phyloP scores from a whole-genome alignment of 345 rosid species.

The Aethionema arabicum region DNA sequence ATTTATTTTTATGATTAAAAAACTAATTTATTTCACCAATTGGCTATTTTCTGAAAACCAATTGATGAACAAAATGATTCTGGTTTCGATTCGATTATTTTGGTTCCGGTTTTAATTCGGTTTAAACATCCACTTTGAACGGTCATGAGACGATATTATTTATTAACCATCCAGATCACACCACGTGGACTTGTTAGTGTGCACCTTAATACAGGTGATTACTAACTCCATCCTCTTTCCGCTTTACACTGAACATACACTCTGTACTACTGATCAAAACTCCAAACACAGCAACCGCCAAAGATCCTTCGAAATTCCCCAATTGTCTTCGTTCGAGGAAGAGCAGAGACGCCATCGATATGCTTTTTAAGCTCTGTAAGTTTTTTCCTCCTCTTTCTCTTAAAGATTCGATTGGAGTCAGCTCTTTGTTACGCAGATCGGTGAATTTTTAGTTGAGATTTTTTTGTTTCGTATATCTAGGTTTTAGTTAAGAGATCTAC shows the following conservation, averaged over 20 bases:
- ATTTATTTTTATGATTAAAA: no score
- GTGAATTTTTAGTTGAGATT: background rate
- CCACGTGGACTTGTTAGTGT: conserved; percentile 22
- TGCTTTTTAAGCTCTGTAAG: conserved; percentile 29
- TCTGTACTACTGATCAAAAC: conserved; percentile 37
- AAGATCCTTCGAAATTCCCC: conserved; percentile 20
- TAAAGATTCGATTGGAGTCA: background rate
- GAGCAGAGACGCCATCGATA: conserved; percentile 22
- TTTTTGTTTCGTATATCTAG: background rate
- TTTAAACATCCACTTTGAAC: conserved; percentile 6
- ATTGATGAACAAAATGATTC: background rate
- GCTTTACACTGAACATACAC: conserved; percentile 32
- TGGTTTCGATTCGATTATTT: background rate
- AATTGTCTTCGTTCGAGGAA: conserved; percentile 9
- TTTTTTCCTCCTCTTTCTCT: background rate
- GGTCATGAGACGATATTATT: background rate
- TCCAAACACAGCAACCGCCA: conserved; percentile 35
- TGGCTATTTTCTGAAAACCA: no score
- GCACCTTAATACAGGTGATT: conserved; percentile 4
- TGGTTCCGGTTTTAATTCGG: conserved; percentile 18
- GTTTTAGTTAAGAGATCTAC: conserved; percentile 27
- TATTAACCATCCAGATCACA: conserved; percentile 17
- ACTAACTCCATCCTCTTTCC: conserved; percentile 18
- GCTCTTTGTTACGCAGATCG: conserved; percentile 23
- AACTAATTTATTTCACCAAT: no score